A percentile compares a stretch with the other conserved stretches of the same genome.
These are phyloP conservation scores for Xylariaceae sp. DNA, from an alignment of 2,329 filamentous ascomycete genomes.

Conservation along the genomic window DNA sequence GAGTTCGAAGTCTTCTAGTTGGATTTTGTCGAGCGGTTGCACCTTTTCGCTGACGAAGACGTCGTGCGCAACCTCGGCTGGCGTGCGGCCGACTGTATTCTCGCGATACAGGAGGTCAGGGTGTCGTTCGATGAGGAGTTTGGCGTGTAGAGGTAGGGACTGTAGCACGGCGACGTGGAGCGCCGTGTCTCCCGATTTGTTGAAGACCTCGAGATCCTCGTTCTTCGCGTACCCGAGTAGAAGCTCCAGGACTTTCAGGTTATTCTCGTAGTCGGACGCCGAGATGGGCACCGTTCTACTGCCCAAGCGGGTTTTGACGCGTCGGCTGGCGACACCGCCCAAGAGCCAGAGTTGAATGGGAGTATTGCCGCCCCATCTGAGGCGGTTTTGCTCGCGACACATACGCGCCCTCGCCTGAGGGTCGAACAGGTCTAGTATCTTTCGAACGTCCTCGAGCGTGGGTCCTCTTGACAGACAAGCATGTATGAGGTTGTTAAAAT, in stretches of 20 bases:
- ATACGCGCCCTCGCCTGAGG: constrained; percentile 50
- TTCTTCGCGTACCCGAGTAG: constrained; percentile 54
- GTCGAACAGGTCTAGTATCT: constrained; percentile 55
- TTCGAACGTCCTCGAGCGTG: constrained; percentile 34
- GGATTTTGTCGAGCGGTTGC: no score
- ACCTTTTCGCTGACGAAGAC: constrained; percentile 40
- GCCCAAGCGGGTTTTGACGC: constrained; percentile 1
- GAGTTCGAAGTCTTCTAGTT: background rate
- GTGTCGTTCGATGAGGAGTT: constrained; percentile 48
- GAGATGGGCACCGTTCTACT: background rate
- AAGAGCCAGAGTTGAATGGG: constrained; percentile 60
- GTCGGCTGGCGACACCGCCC: constrained; percentile 11
- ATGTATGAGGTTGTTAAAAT: constrained; percentile 66
- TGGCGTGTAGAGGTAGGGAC: constrained; percentile 34
- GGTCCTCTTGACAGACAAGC: constrained; percentile 38
- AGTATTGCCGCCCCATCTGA: constrained; percentile 50
- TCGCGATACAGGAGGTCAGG: constrained; percentile 62
- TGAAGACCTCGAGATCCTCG: constrained; percentile 52
- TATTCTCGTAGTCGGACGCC: constrained; percentile 25
- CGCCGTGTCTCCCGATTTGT: constrained; percentile 60
- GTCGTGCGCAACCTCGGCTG: constrained; percentile 61
- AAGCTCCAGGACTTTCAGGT: constrained; percentile 41
- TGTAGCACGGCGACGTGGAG: constrained; percentile 52
- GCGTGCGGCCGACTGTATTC: constrained; percentile 70
- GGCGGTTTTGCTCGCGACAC: constrained; percentile 52